Conservation (phyloP, 805 yeast genomes). For the Candida peoriensis region DNA sequence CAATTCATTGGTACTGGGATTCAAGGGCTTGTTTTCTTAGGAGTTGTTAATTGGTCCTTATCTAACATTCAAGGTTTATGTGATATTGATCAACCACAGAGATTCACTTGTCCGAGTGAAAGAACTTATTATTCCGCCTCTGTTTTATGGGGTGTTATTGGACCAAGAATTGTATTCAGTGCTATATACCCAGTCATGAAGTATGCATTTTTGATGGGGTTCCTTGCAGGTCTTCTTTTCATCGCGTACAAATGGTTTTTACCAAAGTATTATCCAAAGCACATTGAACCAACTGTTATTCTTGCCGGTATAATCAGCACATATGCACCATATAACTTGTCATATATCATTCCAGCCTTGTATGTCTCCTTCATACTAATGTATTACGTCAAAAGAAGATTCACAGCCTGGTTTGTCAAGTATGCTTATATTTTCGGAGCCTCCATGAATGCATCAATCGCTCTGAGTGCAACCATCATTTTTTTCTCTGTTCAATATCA, state of each 20-base stretch:
- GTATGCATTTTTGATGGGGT: conserved; percentile 62
- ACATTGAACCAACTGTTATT: conserved; percentile 44
- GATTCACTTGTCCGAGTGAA: conserved; percentile 36
- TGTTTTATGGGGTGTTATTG: conserved; percentile 51
- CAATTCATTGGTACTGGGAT: conserved; percentile 31
- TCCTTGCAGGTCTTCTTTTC: conserved; percentile 28
- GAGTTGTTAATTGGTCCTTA: conserved; percentile 32
- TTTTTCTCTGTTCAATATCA: conserved; percentile 49
- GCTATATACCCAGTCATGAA: conserved; percentile 56
- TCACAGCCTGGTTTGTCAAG: conserved; percentile 48
- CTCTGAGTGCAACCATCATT: conserved; percentile 44
- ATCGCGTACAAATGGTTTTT: conserved; percentile 25
- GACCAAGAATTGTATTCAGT: conserved; percentile 50
- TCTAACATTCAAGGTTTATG: conserved; percentile 31
- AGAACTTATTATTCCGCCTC: conserved; percentile 35
- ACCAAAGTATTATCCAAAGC: conserved; percentile 24
- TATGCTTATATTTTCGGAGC: conserved; percentile 49
- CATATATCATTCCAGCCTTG: conserved; percentile 28
- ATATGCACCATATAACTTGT: conserved; percentile 48
- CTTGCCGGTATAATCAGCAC: conserved; percentile 43
- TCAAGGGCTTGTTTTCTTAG: conserved; percentile 27
- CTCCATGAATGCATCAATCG: conserved; percentile 58
- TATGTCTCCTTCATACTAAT: conserved; percentile 36
- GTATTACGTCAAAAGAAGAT: conserved; percentile 35
- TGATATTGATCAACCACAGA: conserved; percentile 29